Base-by-base conservation (phyloP, 768 basidiomycete species). In the Termitomyces sp. region DNA sequence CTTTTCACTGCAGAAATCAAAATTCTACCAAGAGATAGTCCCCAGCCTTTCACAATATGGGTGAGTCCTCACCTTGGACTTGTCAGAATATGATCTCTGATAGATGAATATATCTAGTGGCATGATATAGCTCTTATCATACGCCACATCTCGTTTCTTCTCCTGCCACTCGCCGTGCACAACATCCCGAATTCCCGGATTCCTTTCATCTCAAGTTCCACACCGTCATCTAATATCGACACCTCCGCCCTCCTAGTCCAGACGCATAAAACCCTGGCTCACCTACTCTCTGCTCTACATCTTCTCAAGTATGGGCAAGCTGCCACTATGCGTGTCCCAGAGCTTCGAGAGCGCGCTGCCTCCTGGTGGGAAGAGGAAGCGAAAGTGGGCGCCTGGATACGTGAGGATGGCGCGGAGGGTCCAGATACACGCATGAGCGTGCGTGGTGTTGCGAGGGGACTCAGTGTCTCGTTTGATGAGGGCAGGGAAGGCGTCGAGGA, bases 301-400 rank as follows among this genome's bases (percentile, higher is more conserved):
- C 74, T 85, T 39, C 70, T 85, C 56, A 82, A 82, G 63, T 81
- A 84, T 63, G 73, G 79, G 2, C 79, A 76, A 45, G 84, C 81
- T 39, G 81, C 86, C 2, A 70, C 82, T 28, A 75, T 84, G 77
- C 81, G 88, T 34, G 64, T 74, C 6, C 79, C 81, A 1, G 67
- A 69, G 29, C 71, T 83, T 13, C 78, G 82, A 9, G 72, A 70
- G 10, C 77, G 76, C n/a, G 75, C 80, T 0, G 66, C 64, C 1
- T 69, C 70, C 51, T 88, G 83, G 78, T 90, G 88, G 88, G 70
- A 72, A 4, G 74, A 70, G 33, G 80, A 87, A 64, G 77, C 77
- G 46, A 68, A 68, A 24, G 81, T 84, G 55, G 86, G 86, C 0
- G 69, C 71, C 26, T 75, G 75, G 62, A 77, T 81, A 41, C 70